Percentiles rank a stretch among this genome's conserved stretches.
Conservation (phyloP, 225 moss, liverwort and hornwort genomes). For the Lunularia cruciata region DNA sequence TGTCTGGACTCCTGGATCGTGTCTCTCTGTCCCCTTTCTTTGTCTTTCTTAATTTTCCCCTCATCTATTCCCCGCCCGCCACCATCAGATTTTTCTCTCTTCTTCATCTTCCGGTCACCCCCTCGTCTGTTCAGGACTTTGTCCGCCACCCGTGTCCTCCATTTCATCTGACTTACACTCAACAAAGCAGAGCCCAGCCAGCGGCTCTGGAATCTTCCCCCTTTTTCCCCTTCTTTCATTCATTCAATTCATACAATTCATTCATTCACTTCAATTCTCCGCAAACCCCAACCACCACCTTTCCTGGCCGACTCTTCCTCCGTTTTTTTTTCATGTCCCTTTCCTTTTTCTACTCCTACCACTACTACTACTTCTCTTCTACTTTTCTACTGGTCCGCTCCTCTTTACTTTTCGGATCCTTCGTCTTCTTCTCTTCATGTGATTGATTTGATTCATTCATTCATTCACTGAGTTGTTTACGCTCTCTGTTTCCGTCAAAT, state of each 20-base stretch:
- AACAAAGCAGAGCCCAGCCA: slow-evolving; percentile 7
- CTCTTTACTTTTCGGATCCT: slow-evolving; percentile 15
- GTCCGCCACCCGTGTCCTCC: neutral
- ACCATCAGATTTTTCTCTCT: neutral
- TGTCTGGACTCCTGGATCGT: slow-evolving; percentile 24
- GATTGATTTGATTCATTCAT: slow-evolving; percentile 19
- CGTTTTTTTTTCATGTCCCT: too few species aligned
- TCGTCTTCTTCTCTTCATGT: slow-evolving; percentile 14
- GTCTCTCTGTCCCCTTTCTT: neutral
- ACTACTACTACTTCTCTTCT: neutral
- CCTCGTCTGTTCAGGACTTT: slow-evolving; percentile 13
- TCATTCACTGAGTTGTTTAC: slow-evolving; percentile 13
- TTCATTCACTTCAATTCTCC: slow-evolving; percentile 5
- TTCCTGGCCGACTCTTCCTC: neutral
- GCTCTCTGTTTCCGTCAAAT: neutral
- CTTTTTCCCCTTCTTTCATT: slow-evolving; percentile 4
- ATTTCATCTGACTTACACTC: slow-evolving; percentile 7
- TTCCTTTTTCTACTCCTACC: too few species aligned
- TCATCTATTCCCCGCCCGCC: slow-evolving; percentile 28
- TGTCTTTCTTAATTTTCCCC: slow-evolving; percentile 22
- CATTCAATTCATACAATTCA: too few species aligned
- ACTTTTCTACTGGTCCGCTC: slow-evolving; percentile 3
- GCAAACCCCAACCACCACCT: neutral
- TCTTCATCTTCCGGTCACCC: slow-evolving; percentile 31
- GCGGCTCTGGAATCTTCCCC: slow-evolving; percentile 12